Evolutionary conservation across 192 early-diverging fungal species (phyloP).

Genomic region (Mortierella hygrophila): DNA sequence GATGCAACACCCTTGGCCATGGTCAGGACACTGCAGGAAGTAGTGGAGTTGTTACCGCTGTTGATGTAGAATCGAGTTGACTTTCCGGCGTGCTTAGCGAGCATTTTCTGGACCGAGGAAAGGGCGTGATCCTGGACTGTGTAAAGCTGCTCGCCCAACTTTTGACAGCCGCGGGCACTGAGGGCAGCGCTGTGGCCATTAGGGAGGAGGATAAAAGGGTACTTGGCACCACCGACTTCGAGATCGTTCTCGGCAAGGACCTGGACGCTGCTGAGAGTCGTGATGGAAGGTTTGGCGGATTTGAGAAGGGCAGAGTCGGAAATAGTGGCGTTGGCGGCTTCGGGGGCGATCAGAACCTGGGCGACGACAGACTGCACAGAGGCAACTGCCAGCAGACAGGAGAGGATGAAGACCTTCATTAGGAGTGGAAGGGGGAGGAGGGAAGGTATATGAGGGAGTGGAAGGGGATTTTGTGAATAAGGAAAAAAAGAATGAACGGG

Average conservation of each 20-base stretch:
- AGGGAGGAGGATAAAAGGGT: slow-evolving; percentile 16
- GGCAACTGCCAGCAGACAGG: slow-evolving; percentile 19
- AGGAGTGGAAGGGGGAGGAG: not conserved
- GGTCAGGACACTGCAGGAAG: not conserved
- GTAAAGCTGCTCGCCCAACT: slow-evolving; percentile 19
- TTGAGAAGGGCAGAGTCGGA: not conserved
- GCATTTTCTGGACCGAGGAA: slow-evolving; percentile 10
- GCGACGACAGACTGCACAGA: slow-evolving; percentile 11
- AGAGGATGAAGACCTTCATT: slow-evolving; percentile 22
- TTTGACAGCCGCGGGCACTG: not conserved
- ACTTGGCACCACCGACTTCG: slow-evolving; percentile 18
- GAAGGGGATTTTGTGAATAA: slow-evolving; percentile 11
- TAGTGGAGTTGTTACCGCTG: not conserved
- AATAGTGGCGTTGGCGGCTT: not conserved
- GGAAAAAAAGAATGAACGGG: not conserved
- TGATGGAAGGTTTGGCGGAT: not conserved
- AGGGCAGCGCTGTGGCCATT: not conserved
- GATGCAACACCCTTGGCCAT: slow-evolving; percentile 13
- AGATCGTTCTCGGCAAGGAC: slow-evolving; percentile 25
- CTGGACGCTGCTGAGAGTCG: slow-evolving; percentile 10
- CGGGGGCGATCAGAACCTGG: slow-evolving; percentile 21
- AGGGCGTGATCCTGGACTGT: slow-evolving; percentile 18
- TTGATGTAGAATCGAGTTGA: slow-evolving; percentile 3
- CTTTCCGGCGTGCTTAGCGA: not conserved
- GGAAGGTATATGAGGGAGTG: not conserved